phyloP scores from a whole-genome alignment of 2,329 filamentous ascomycete species.

The Alternaria angustiovoidea region DNA sequence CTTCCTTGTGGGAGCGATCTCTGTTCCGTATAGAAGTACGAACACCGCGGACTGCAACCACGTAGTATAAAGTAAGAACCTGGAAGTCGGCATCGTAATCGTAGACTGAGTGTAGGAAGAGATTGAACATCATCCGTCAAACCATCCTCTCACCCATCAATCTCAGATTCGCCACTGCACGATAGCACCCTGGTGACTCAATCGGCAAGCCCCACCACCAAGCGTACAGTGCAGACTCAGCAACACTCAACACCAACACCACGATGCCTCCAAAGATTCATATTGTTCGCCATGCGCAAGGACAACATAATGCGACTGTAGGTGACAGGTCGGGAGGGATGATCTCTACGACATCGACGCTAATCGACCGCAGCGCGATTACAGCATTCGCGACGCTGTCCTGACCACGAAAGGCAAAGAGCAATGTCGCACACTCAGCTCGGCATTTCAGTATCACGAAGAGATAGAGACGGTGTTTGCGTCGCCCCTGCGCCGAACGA shows the following conservation, averaged over 20 bases:
- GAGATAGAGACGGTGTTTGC: conserved; percentile 74
- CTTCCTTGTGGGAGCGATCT: background rate
- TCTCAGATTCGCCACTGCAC: background rate
- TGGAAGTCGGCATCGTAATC: background rate
- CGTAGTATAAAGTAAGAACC: background rate
- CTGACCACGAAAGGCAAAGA: conserved; percentile 78
- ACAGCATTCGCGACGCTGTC: conserved; percentile 76
- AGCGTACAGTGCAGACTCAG: conserved; percentile 10
- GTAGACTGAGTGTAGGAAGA: background rate
- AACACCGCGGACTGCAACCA: background rate
- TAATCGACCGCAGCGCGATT: conserved; percentile 64
- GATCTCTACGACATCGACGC: background rate
- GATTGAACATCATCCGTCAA: background rate
- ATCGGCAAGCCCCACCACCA: conserved; percentile 15
- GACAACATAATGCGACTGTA: conserved; percentile 73
- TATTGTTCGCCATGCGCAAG: conserved; percentile 75
- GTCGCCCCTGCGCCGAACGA: conserved; percentile 80
- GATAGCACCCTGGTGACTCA: conserved; percentile 13
- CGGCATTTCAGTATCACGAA: conserved; percentile 66
- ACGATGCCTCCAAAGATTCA: conserved; percentile 40
- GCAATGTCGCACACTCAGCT: conserved; percentile 74
- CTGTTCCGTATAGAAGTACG: background rate
- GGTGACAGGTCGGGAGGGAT: background rate
- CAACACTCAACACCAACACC: conserved; percentile 13
- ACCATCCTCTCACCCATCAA: background rate